These are phyloP conservation scores for Talaromyces adpressus DNA, from an alignment of 495 filamentous ascomycete species.

Conservation along the genomic window DNA sequence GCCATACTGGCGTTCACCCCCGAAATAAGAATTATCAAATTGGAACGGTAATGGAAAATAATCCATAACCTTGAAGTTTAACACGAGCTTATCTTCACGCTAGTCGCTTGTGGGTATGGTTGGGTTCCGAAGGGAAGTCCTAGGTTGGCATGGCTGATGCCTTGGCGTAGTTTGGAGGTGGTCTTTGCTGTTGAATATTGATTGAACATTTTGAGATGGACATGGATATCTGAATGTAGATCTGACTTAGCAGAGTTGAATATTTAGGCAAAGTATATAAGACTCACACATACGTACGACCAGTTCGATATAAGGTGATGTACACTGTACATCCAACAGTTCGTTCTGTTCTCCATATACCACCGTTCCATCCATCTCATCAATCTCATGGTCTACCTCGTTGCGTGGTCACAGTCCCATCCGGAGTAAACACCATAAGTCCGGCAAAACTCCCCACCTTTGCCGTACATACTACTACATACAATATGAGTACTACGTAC, in stretches of 20 bases:
- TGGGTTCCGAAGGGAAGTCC: background rate
- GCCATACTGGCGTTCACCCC: too few species aligned
- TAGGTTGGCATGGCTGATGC: background rate
- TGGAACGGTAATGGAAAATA: conserved; percentile 4
- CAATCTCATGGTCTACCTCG: background rate
- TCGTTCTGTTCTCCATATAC: background rate
- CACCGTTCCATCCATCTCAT: background rate
- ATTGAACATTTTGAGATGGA: background rate
- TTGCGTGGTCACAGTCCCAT: background rate
- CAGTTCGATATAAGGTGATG: background rate
- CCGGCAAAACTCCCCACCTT: background rate
- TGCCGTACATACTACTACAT: background rate
- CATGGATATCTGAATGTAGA: background rate
- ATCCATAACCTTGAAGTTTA: background rate
- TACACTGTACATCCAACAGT: background rate
- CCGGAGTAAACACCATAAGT: background rate
- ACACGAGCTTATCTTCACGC: background rate
- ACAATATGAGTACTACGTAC: background rate
- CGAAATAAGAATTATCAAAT: conserved; percentile 4
- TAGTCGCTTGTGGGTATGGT: background rate
- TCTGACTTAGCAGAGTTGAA: too few species aligned
- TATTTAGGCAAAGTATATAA: background rate
- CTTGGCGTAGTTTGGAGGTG: background rate
- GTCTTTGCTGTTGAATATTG: background rate
- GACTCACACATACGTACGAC: background rate